Percentiles rank a stretch among this genome's conserved stretches.
Evolutionary conservation across 306 rosid genomes (phyloP).

Genomic region (Glycine soja): DNA sequence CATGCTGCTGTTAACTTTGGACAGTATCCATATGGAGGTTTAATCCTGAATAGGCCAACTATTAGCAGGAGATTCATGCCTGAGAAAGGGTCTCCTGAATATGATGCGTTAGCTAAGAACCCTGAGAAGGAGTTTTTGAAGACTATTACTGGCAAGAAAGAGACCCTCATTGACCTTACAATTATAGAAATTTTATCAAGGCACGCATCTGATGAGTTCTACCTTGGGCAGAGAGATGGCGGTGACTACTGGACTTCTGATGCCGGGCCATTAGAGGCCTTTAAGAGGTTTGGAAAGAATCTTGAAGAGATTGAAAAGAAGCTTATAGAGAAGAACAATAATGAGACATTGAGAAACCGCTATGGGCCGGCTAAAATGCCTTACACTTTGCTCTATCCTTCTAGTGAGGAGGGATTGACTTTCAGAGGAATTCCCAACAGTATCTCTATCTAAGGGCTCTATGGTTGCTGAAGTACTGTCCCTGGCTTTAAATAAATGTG

Average conservation of each 20-base stretch:
- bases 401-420: constrained; percentile 65
- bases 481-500: background rate
- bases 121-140: constrained; percentile 57
- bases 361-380: constrained; percentile 60
- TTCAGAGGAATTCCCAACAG: constrained; percentile 78
- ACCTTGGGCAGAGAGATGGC: constrained; percentile 59
- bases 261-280: constrained; percentile 35
- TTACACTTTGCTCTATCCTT: constrained; percentile 69
- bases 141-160: constrained; percentile 64
- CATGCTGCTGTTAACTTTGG: constrained; percentile 77
- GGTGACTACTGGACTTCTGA: constrained; percentile 44
- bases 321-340: constrained; percentile 5
- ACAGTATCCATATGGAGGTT: constrained; percentile 73
- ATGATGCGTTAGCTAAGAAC: constrained; percentile 53
- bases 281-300: constrained; percentile 44
- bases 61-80: constrained; percentile 65
- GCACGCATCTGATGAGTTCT: constrained; percentile 67
- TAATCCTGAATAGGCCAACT: constrained; percentile 68
- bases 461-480: background rate
- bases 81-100: constrained; percentile 56
- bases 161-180: constrained; percentile 58
- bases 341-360: constrained; percentile 40
- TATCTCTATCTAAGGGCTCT: constrained; percentile 49
- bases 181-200: constrained; percentile 69
- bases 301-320: constrained; percentile 40